These are phyloP conservation scores for Cryptosporidium sp. DNA, from an alignment of 169 alveolate genomes.

Conservation along the genomic window DNA sequence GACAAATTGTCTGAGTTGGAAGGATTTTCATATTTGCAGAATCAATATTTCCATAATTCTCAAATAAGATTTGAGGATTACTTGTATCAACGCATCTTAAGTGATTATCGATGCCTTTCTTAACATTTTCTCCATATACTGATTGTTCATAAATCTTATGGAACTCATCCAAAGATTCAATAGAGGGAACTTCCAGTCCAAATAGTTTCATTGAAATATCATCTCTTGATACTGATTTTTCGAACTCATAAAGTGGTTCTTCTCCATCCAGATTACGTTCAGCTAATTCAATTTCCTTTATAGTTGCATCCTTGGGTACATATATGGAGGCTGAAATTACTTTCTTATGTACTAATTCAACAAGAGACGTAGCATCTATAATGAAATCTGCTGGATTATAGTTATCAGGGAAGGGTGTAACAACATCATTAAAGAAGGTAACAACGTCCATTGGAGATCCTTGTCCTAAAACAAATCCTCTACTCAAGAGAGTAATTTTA, in stretches of 20 bases:
- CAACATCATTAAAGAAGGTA: conserved; percentile 77
- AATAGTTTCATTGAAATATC: conserved; percentile 46
- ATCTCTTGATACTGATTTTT: conserved; percentile 56
- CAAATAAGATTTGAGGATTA: conserved; percentile 55
- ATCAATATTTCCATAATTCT: conserved; percentile 51
- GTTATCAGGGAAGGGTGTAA: conserved; percentile 79
- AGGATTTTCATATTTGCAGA: conserved; percentile 67
- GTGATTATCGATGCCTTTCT: conserved; percentile 41
- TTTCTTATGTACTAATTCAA: conserved; percentile 52
- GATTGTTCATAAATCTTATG: conserved; percentile 53
- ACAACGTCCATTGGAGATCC: conserved; percentile 82
- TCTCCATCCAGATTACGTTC: conserved; percentile 55
- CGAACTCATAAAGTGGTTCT: conserved; percentile 69
- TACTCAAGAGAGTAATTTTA: conserved; percentile 80
- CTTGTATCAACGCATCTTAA: conserved; percentile 64
- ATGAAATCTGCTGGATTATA: conserved; percentile 82
- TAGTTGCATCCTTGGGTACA: conserved; percentile 53
- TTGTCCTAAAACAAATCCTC: conserved; percentile 83
- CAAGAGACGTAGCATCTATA: conserved; percentile 70
- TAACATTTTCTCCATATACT: conserved; percentile 67
- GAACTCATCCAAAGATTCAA: conserved; percentile 56
- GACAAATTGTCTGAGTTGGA: conserved; percentile 44
- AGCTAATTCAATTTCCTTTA: conserved; percentile 26
- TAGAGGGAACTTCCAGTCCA: conserved; percentile 53
- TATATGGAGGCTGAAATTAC: conserved; percentile 49